phyloP scores from a whole-genome alignment of 2,329 filamentous ascomycete species.

The Sodiomyces alkalinus region DNA sequence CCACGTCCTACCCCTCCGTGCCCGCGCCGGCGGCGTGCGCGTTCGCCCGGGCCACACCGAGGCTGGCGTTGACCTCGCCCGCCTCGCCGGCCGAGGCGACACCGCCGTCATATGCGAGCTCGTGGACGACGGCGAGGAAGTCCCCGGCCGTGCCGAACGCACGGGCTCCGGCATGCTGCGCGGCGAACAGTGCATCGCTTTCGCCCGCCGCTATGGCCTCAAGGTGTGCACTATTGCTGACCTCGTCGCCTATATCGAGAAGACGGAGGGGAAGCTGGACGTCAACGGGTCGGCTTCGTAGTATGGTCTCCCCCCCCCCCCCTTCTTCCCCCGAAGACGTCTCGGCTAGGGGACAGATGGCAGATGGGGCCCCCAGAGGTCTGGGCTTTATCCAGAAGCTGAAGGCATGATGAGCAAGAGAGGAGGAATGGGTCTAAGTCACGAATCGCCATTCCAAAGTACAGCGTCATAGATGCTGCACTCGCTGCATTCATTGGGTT shows the following conservation, averaged over 20 bases:
- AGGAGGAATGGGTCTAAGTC: no score
- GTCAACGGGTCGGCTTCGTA: slow-evolving; percentile 30
- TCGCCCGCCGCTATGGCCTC: slow-evolving; percentile 77
- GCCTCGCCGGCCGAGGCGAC: slow-evolving; percentile 60
- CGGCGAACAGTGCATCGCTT: slow-evolving; percentile 72
- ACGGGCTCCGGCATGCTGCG: slow-evolving; percentile 75
- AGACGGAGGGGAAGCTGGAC: slow-evolving; percentile 48
- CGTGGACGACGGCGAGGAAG: slow-evolving; percentile 68
- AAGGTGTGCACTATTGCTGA: slow-evolving; percentile 94
- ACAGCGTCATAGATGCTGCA: no score
- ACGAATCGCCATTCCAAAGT: no score
- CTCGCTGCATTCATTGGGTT: no score
- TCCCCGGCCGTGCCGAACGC: slow-evolving; percentile 51
- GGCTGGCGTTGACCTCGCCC: slow-evolving; percentile 81
- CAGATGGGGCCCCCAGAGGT: no score
- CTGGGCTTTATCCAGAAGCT: no score
- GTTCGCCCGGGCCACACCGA: slow-evolving; percentile 80
- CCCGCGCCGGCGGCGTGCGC: slow-evolving; percentile 64
- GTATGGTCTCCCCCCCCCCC: no score
- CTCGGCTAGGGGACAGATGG: no score
- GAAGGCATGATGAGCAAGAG: no score
- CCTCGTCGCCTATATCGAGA: slow-evolving; percentile 65
- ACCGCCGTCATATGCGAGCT: slow-evolving; percentile 84
- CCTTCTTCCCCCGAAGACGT: no score
- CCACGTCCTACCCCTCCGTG: slow-evolving; percentile 76